Conservation (phyloP, 768 basidiomycete species). For the Neoboletus subvelutipes region DNA sequence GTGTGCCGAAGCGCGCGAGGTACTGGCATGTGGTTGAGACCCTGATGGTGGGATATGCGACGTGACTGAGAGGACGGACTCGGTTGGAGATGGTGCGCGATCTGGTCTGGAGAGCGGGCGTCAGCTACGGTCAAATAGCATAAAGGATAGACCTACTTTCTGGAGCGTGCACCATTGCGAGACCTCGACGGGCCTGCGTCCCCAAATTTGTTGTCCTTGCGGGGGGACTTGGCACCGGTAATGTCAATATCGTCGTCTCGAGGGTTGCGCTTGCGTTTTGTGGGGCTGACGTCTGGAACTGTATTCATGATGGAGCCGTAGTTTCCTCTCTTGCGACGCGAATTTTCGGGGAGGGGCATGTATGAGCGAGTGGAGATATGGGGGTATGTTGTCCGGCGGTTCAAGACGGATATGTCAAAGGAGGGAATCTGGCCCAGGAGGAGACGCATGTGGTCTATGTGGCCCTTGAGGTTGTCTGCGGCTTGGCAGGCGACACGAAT, state of each 20-base stretch:
- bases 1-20: slow-evolving; percentile 30
- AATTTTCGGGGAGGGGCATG: slow-evolving; percentile 69
- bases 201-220: slow-evolving; percentile 51
- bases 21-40: slow-evolving; percentile 27
- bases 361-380: slow-evolving; percentile 70
- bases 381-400: slow-evolving; percentile 68
- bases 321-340: slow-evolving; percentile 57
- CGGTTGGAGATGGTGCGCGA: slow-evolving; percentile 67
- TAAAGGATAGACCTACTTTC: slow-evolving; percentile 49
- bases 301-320: slow-evolving; percentile 54
- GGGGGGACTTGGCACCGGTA: slow-evolving; percentile 52
- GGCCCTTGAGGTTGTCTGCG: slow-evolving; percentile 78
- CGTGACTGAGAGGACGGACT: slow-evolving; percentile 70
- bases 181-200: slow-evolving; percentile 46
- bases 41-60: slow-evolving; percentile 53
- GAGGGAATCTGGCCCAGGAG: slow-evolving; percentile 64
- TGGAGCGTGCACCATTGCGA: slow-evolving; percentile 53
- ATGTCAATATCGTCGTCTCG: slow-evolving; percentile 67
- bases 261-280: slow-evolving; percentile 58
- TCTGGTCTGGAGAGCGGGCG: slow-evolving; percentile 46
- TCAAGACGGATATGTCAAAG: slow-evolving; percentile 56
- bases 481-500: slow-evolving; percentile 92
- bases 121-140: neutral
- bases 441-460: slow-evolving; percentile 58
- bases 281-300: slow-evolving; percentile 56